Evolutionary conservation across 371 early-diverging fungal species (phyloP), one percentile per base, ranked within the genome.

Genomic region (Circinella umbellata): DNA sequence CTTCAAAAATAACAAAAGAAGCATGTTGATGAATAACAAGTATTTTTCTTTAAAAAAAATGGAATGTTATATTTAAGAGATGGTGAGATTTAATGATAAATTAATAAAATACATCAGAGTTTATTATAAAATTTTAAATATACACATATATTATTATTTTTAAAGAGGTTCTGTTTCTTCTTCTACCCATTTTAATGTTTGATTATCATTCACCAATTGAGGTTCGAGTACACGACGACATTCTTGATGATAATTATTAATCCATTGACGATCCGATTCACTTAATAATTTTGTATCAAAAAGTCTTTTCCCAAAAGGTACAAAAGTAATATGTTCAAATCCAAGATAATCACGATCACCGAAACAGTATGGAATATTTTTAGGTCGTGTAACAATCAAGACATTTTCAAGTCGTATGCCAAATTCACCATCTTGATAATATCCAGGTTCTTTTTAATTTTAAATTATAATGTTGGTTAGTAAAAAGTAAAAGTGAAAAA

Each of bases 381-480:
- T 89, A 73, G 11, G 74, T 83, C 59, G 88, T 82, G 37, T 87
- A 88, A 93, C 88, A 37, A 91, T 61, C 73, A 83, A 87, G 14
- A 97, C 89, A 76, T 98, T 98, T 80, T 99, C 99, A 73, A 99
- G 98, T 79, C 99, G 96, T 66, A 99, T 98, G 66, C 99, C 99
- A 75, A 98, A 99, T 51, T 92, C 78, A 37, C 96, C 96, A 80
- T 99, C 99, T 76, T 95, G 92, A 76, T 99, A 99, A 81, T 95
- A 98, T 0, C 99, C 99, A 47, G 99, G 99, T 81, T 99, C 97
- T 80, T 51, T n/a, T 3, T 2, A 27, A 27, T 42, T 42, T 42
- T 42, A 42, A 42, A 11, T 11, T 2, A 9, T 42, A 42, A 42
- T 42, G 42, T 9, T 27, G 2, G 27, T 27, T 27, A 27, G 27